Evolutionary conservation across 441 rosid genomes (phyloP).

Genomic region (Eruca vesicaria): DNA sequence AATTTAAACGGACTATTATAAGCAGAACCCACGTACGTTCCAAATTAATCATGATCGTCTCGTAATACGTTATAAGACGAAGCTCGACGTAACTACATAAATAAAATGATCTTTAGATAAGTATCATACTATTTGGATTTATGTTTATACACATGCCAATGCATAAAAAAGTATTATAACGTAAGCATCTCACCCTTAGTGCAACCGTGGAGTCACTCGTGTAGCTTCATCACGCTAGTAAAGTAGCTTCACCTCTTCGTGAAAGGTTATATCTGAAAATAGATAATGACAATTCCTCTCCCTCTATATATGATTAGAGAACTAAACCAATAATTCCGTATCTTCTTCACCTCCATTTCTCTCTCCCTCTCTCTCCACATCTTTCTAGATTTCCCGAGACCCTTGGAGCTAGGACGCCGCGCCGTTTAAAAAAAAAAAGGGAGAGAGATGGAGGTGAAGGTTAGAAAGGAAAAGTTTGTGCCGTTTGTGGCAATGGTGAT

Average conservation of each 20-base stretch:
- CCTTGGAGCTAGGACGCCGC: constrained; percentile 20
- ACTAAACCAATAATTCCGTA: constrained; percentile 21
- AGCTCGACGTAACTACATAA: constrained; percentile 19
- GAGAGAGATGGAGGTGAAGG: constrained; percentile 31
- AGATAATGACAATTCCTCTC: constrained; percentile 10
- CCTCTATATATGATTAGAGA: constrained; percentile 26
- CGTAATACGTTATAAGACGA: constrained; percentile 11
- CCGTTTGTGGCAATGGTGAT: constrained; percentile 61
- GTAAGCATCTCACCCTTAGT: constrained; percentile 41
- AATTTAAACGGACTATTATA: not conserved
- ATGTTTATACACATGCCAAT: constrained; percentile 18
- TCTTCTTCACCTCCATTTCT: constrained; percentile 11
- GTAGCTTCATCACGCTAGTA: constrained; percentile 58
- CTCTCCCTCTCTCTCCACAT: not conserved
- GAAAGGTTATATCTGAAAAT: constrained; percentile 49
- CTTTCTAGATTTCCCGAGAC: not conserved
- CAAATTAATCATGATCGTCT: constrained; percentile 1
- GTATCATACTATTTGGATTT: constrained; percentile 30
- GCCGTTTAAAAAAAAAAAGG: constrained; percentile 27
- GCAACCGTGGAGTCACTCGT: constrained; percentile 49
- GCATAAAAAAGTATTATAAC: constrained; percentile 18
- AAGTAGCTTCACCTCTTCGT: constrained; percentile 42
- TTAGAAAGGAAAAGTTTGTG: constrained; percentile 34
- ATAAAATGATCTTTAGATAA: not conserved
- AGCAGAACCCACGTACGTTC: constrained; percentile 25